Evolutionary conservation across 257 asterid species (phyloP).

Genomic region (Solanum habrochaites): DNA sequence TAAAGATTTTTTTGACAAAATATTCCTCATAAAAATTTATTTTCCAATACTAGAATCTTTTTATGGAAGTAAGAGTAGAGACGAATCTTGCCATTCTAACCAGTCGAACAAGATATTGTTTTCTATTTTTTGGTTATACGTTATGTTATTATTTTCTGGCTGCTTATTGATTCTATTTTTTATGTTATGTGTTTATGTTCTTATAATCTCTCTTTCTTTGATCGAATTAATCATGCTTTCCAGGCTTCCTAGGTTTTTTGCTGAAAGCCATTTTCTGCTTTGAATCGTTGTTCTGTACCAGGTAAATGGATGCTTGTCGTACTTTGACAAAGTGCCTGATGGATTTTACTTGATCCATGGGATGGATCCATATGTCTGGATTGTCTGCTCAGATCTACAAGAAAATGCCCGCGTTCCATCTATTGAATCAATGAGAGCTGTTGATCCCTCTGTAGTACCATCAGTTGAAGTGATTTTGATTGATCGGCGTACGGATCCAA

Average conservation of each 20-base stretch:
- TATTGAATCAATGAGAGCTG: constrained; percentile 59
- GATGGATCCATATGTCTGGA: constrained; percentile 96
- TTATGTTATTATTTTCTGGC: not conserved
- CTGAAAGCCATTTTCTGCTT: not conserved
- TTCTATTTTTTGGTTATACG: not conserved
- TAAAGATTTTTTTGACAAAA: not conserved
- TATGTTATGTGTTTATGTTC: not conserved
- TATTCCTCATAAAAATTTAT: not conserved
- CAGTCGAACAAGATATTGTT: not conserved
- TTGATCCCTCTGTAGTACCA: constrained; percentile 45
- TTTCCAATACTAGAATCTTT: not conserved
- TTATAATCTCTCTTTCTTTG: not conserved
- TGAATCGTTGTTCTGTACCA: constrained; percentile 17
- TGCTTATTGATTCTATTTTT: not conserved
- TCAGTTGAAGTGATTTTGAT: constrained; percentile 74
- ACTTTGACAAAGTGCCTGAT: constrained; percentile 66
- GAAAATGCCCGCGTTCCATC: constrained; percentile 90
- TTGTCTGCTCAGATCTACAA: constrained; percentile 69
- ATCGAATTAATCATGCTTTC: not conserved
- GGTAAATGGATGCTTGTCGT: constrained; percentile 91
- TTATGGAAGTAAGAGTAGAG: not conserved
- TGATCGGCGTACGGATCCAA: constrained; percentile 63
- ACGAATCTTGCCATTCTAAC: not conserved
- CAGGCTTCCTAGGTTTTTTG: not conserved
- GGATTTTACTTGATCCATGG: constrained; percentile 87